Base-by-base conservation (phyloP, 257 asterid species). In the Lantana camara region DNA sequence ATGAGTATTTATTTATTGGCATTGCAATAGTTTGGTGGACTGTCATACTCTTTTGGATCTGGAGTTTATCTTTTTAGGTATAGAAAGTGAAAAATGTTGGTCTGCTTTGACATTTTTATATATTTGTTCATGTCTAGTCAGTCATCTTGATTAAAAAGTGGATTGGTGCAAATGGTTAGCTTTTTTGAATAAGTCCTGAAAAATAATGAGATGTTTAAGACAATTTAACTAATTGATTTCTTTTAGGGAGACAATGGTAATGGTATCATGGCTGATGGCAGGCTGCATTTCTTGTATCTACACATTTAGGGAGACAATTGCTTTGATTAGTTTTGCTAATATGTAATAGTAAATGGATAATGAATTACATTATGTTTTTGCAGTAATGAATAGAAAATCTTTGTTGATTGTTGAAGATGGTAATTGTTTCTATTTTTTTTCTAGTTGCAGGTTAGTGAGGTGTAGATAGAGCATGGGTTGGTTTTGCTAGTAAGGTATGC, bases 41-140 rank as follows among this genome's bases (percentile, higher is more conserved):
- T 58, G 19, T 63, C 77, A 44, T 67, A 42, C 75, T 45, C 58
- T 70, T 70, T 58, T 30, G 67, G 67, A 54, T 66, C 67, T 60
- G 66, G 70, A 69, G 70, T 54, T 60, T 38, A 60, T 60, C 60
- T 56, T 64, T 2, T 51, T 17, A 68, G 42, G 55, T 48, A 48
- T n/a, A 20, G 24, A 72, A 48, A 60, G 3, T 47, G 47, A 66
- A 44, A 23, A 64, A 70, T 8, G 27, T 50, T 57, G 55, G 41
- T 27, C 29, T 44, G 21, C 52, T 60, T 62, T 61, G 35, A 57
- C 60, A 63, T 69, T 63, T 63, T 64, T n/a, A n/a, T n/a, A n/a
- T 30, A 35, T 62, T 27, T 24, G 20, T 54, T 63, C 46, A 35
- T 49, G 32, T 60, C 22, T 47, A 22, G 32, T 58, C 47, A 69